Percentiles rank a stretch among this genome's conserved stretches.
These are phyloP conservation scores for Helenozyma baotianmanensis DNA, from an alignment of 805 yeast species.

Conservation along the genomic window DNA sequence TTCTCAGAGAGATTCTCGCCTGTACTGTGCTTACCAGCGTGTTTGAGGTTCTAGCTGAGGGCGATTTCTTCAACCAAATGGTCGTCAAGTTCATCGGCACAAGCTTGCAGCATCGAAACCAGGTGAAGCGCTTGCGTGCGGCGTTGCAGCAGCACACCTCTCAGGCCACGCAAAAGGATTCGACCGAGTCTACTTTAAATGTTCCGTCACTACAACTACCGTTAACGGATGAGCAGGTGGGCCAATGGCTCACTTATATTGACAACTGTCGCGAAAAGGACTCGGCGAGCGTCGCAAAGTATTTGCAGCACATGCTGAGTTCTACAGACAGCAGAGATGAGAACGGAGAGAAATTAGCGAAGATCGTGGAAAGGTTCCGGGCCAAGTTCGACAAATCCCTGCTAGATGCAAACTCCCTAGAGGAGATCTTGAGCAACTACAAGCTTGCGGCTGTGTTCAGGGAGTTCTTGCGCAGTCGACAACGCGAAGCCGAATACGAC, in stretches of 20 bases:
- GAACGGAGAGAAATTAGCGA: too few species aligned
- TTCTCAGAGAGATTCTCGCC: conserved; percentile 62
- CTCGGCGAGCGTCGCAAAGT: neutral
- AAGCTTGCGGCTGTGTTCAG: conserved; percentile 9
- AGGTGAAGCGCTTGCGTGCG: conserved; percentile 66
- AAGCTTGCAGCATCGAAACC: conserved; percentile 65
- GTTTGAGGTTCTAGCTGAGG: conserved; percentile 54
- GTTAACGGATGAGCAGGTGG: conserved; percentile 1
- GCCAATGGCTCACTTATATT: conserved; percentile 4
- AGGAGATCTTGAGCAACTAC: conserved; percentile 7
- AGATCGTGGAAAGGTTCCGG: too few species aligned
- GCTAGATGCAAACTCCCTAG: too few species aligned
- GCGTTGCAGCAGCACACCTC: conserved; percentile 63
- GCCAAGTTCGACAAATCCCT: too few species aligned
- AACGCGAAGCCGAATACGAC: conserved; percentile 32
- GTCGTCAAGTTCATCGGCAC: conserved; percentile 58
- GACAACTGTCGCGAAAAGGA: conserved; percentile 1
- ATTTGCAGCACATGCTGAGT: too few species aligned
- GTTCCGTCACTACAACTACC: conserved; percentile 6
- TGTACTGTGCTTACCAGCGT: conserved; percentile 47
- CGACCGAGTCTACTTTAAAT: neutral
- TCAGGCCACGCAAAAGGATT: neutral
- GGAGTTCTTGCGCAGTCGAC: conserved; percentile 10
- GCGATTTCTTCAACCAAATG: conserved; percentile 72
- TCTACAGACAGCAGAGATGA: too few species aligned